phyloP scores from a whole-genome alignment of 108 stramenopile species.

The Pseudonitzschia multiseries region DNA sequence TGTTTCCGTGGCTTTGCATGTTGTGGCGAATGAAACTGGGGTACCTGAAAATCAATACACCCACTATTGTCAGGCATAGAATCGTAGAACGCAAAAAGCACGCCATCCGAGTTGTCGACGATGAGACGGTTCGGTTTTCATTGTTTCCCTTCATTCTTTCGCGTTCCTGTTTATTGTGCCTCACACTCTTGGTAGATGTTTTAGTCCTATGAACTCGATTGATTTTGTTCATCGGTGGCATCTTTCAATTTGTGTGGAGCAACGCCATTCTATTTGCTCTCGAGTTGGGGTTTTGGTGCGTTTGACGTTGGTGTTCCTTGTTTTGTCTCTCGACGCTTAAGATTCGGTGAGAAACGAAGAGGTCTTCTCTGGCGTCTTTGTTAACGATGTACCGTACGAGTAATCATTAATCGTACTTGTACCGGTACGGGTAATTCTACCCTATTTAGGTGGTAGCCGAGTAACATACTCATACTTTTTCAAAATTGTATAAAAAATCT shows the following conservation, averaged over 20 bases:
- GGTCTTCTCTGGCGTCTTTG: too few species aligned
- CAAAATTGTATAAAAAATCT: too few species aligned
- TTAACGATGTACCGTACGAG: too few species aligned
- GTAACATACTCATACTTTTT: too few species aligned
- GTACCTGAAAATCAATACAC: constrained; percentile 2
- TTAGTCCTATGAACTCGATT: neutral
- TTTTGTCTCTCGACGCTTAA: too few species aligned
- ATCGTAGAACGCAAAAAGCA: neutral
- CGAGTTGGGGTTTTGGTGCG: too few species aligned
- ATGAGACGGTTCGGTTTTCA: constrained; percentile 6
- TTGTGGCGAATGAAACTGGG: constrained; percentile 8
- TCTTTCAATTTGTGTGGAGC: neutral
- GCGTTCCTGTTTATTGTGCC: neutral
- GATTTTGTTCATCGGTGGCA: constrained; percentile 1
- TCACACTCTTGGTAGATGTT: neutral
- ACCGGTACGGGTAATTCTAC: too few species aligned
- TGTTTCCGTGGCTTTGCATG: constrained; percentile 1
- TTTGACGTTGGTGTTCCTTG: too few species aligned
- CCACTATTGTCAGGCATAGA: neutral
- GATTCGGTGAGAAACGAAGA: too few species aligned
- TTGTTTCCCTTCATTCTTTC: neutral
- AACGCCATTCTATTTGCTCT: neutral
- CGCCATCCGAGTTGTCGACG: neutral
- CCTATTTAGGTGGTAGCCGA: too few species aligned
- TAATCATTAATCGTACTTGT: too few species aligned